Evolutionary conservation across 75 land plant species (phyloP).

Genomic region (Gnetum montanum): DNA sequence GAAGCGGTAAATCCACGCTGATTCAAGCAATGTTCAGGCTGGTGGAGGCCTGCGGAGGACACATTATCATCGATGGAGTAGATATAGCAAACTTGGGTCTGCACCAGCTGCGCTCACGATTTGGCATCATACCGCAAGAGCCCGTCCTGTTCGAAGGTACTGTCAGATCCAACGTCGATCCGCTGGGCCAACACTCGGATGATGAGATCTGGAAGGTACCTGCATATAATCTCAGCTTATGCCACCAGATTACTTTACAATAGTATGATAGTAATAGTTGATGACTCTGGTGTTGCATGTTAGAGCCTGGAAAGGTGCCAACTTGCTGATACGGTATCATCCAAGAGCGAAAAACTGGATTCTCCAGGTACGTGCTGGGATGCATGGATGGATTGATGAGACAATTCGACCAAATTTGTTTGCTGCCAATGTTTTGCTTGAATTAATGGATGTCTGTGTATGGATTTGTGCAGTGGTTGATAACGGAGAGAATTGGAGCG

Average conservation of each 20-base stretch:
- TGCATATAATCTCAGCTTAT: not conserved
- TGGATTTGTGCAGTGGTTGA: constrained; percentile 49
- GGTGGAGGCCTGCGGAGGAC: constrained; percentile 75
- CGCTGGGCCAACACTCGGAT: constrained; percentile 68
- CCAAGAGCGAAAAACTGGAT: constrained; percentile 62
- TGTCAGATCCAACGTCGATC: constrained; percentile 85
- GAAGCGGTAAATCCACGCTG: constrained; percentile 90
- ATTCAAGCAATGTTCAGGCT: constrained; percentile 82
- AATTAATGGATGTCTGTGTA: not conserved
- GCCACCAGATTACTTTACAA: not conserved
- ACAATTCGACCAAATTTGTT: not conserved
- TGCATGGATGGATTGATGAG: not conserved
- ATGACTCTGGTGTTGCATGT: constrained; percentile 1
- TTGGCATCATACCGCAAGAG: constrained; percentile 94
- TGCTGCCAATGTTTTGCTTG: not conserved
- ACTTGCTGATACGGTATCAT: constrained; percentile 58
- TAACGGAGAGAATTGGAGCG: constrained; percentile 94
- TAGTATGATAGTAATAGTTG: not conserved
- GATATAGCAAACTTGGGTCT: constrained; percentile 74
- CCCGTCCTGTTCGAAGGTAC: constrained; percentile 96
- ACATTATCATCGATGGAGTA: constrained; percentile 62
- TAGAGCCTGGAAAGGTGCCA: constrained; percentile 94
- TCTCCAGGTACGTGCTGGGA: constrained; percentile 33
- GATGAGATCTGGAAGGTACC: constrained; percentile 91
- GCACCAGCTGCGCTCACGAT: constrained; percentile 75